These are phyloP conservation scores for Talaromyces funiculosus DNA, from an alignment of 2,329 filamentous ascomycete genomes.

Conservation along the genomic window DNA sequence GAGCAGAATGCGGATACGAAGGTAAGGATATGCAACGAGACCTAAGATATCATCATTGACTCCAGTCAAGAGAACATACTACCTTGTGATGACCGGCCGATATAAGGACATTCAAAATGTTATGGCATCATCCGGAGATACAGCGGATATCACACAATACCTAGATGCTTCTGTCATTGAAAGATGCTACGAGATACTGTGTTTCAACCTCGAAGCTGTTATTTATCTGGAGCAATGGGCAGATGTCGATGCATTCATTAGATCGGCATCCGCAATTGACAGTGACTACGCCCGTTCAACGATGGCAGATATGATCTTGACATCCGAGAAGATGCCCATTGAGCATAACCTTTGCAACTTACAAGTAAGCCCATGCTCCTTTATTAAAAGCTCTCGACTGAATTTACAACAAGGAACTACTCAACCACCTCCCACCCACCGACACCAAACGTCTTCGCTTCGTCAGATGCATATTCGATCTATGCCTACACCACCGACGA, in stretches of 20 bases:
- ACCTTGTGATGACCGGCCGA: background rate
- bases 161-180: background rate
- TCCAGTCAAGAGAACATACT: background rate
- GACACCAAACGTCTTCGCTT: constrained; percentile 36
- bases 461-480: constrained; percentile 48
- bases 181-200: background rate
- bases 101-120: background rate
- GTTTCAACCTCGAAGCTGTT: constrained; percentile 8
- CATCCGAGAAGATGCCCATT: background rate
- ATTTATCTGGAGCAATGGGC: background rate
- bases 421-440: background rate
- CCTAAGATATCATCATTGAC: background rate
- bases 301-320: constrained; percentile 7
- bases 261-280: background rate
- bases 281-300: background rate
- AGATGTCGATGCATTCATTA: background rate
- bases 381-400: background rate
- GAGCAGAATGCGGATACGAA: constrained; percentile 36
- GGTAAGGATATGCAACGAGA: constrained; percentile 21
- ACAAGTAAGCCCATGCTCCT: background rate
- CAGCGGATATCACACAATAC: background rate
- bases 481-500: constrained; percentile 39
- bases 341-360: background rate
- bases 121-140: background rate
- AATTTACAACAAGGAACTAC: background rate